Conservation (phyloP, 306 rosid species). For the Castanea mollissima region DNA sequence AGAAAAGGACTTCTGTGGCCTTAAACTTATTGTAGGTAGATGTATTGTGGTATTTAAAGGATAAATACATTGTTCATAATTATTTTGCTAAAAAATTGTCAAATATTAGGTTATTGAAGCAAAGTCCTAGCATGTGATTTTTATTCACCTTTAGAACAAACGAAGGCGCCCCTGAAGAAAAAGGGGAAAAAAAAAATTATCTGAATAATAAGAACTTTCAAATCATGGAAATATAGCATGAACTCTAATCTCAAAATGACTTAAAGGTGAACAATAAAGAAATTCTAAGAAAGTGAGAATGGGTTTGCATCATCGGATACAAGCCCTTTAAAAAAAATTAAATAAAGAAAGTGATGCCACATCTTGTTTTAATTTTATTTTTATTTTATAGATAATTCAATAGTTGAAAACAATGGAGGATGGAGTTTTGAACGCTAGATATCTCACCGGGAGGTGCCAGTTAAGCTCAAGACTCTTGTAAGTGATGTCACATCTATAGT, state of each 20-base stretch:
- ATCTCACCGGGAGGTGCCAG: too few relatives aligned
- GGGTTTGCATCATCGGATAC: background rate
- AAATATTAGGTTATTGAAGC: background rate
- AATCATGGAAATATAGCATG: background rate
- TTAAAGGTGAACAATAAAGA: background rate
- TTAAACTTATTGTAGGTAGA: background rate
- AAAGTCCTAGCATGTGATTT: background rate
- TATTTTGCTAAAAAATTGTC: background rate
- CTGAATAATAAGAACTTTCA: background rate
- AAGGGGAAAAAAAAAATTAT: background rate
- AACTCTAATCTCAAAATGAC: background rate
- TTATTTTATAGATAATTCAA: too few relatives aligned
- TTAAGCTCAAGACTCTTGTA: too few relatives aligned
- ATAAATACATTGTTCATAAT: too few relatives aligned
- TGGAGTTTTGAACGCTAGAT: too few relatives aligned
- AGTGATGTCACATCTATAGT: background rate
- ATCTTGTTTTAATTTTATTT: too few relatives aligned
- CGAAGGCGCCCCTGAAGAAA: background rate
- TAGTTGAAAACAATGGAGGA: too few relatives aligned
- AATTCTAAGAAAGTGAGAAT: background rate
- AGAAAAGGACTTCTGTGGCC: background rate
- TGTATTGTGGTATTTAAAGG: background rate
- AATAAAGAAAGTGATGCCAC: background rate
- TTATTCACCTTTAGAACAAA: background rate
- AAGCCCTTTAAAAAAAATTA: background rate